phyloP scores from a whole-genome alignment of 805 yeast species.

The Teunomyces tritomae region DNA sequence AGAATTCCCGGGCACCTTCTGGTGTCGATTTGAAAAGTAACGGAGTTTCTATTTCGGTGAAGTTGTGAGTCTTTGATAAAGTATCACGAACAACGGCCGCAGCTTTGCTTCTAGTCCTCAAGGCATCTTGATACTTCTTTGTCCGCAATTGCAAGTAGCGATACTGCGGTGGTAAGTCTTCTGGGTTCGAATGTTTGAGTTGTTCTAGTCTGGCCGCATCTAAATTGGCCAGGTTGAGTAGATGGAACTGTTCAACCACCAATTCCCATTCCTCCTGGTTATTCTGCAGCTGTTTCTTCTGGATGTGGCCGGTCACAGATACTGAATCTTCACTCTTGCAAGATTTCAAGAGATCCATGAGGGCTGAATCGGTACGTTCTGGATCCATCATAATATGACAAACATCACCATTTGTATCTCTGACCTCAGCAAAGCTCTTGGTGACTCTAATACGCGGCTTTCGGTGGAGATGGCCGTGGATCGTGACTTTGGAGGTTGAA shows the following conservation, averaged over 20 bases:
- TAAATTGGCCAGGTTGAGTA: constrained; percentile 61
- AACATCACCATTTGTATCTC: constrained; percentile 69
- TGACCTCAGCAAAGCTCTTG: constrained; percentile 66
- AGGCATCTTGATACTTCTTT: constrained; percentile 51
- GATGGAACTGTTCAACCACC: constrained; percentile 46
- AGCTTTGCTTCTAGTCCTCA: constrained; percentile 56
- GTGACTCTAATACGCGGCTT: constrained; percentile 71
- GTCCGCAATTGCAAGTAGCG: constrained; percentile 78
- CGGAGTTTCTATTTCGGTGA: constrained; percentile 91
- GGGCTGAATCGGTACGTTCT: constrained; percentile 40
- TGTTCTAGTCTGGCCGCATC: constrained; percentile 68
- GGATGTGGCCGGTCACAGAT: constrained; percentile 56
- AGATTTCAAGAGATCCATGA: constrained; percentile 40
- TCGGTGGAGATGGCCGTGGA: constrained; percentile 84
- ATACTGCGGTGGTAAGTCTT: constrained; percentile 72
- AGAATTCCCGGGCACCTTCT: constrained; percentile 94
- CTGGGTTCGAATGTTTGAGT: constrained; percentile 47
- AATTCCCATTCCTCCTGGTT: constrained; percentile 51
- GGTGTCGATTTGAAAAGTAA: constrained; percentile 92
- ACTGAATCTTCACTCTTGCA: constrained; percentile 72
- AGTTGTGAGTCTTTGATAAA: constrained; percentile 40
- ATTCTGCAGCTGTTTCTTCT: constrained; percentile 25
- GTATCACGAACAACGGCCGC: constrained; percentile 45
- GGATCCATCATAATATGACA: constrained; percentile 49
- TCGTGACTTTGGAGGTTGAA: constrained; percentile 28